A percentile compares a stretch with the other conserved stretches of the same genome.
These are phyloP conservation scores for Capsicum baccatum DNA, from an alignment of 257 asterid genomes.

Conservation along the genomic window DNA sequence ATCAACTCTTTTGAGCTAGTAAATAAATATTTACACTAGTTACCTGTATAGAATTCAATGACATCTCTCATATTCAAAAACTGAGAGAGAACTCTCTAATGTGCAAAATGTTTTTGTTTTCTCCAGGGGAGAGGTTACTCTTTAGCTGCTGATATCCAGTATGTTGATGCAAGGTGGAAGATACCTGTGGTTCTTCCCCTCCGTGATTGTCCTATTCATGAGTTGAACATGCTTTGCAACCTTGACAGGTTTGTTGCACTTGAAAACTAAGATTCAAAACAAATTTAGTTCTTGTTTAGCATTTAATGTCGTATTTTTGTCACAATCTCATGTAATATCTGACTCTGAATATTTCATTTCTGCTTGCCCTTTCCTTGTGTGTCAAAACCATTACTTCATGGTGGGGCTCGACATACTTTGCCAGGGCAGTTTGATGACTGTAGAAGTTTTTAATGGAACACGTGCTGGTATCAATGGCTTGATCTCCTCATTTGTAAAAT, in stretches of 20 bases:
- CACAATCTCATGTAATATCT: background rate
- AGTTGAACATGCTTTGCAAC: constrained; percentile 74
- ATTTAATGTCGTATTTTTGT: background rate
- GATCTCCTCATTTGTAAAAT: constrained; percentile 80
- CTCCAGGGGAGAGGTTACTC: constrained; percentile 91
- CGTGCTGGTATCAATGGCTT: constrained; percentile 75
- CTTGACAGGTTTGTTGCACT: constrained; percentile 69
- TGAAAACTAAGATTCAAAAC: background rate
- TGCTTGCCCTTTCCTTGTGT: constrained; percentile 23
- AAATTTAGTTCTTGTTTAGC: background rate
- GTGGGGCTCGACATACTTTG: constrained; percentile 41
- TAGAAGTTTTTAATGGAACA: constrained; percentile 57
- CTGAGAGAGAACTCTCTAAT: constrained; percentile 1
- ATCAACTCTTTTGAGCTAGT: background rate
- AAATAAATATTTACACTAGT: background rate
- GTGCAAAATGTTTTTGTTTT: constrained; percentile 26
- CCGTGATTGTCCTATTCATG: constrained; percentile 83
- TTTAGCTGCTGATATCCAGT: constrained; percentile 89
- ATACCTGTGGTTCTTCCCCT: constrained; percentile 86
- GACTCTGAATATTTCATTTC: constrained; percentile 14
- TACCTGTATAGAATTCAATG: background rate
- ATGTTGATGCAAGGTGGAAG: constrained; percentile 88
- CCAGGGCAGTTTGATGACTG: constrained; percentile 73
- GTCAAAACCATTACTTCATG: constrained; percentile 36
- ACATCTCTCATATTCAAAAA: constrained; percentile 4